A percentile compares a stretch with the other conserved stretches of the same genome.
phyloP scores from a whole-genome alignment of 148 eudicot genomes.

The Tetragonia tetragonoides region DNA sequence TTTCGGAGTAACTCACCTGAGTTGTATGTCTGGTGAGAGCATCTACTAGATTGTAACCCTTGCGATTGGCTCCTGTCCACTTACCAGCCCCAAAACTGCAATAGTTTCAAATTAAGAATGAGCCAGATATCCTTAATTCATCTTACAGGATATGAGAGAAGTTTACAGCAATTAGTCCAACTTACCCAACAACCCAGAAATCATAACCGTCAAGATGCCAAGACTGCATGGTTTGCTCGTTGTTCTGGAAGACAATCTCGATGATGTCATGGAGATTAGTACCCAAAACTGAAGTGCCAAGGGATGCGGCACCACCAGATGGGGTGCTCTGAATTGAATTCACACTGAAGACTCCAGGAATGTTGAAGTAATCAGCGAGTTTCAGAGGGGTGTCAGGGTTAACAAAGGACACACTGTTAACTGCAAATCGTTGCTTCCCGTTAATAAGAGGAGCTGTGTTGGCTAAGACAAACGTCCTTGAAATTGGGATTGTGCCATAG shows the following conservation, averaged over 20 bases:
- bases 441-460: slow-evolving; percentile 68
- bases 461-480: slow-evolving; percentile 57
- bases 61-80: slow-evolving; percentile 61
- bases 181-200: slow-evolving; percentile 96
- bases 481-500: slow-evolving; percentile 61
- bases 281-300: slow-evolving; percentile 61
- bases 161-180: not conserved
- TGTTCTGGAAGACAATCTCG: slow-evolving; percentile 79
- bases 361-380: slow-evolving; percentile 88
- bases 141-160: not conserved
- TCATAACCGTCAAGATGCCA: slow-evolving; percentile 99
- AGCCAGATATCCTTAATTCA: not conserved
- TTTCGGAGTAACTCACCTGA: slow-evolving; percentile 36
- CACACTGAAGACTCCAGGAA: slow-evolving; percentile 69
- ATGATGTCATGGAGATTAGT: slow-evolving; percentile 67
- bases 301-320: slow-evolving; percentile 41
- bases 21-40: slow-evolving; percentile 61
- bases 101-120: slow-evolving; percentile 14
- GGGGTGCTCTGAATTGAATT: slow-evolving; percentile 66
- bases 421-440: slow-evolving; percentile 77
- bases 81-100: slow-evolving; percentile 70
- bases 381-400: slow-evolving; percentile 78
- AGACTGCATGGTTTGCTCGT: slow-evolving; percentile 64
- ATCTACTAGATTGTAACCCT: slow-evolving; percentile 50
- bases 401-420: slow-evolving; percentile 71